phyloP scores from a whole-genome alignment of 2,329 filamentous ascomycete genomes.

The Pseudocercospora eumusae region DNA sequence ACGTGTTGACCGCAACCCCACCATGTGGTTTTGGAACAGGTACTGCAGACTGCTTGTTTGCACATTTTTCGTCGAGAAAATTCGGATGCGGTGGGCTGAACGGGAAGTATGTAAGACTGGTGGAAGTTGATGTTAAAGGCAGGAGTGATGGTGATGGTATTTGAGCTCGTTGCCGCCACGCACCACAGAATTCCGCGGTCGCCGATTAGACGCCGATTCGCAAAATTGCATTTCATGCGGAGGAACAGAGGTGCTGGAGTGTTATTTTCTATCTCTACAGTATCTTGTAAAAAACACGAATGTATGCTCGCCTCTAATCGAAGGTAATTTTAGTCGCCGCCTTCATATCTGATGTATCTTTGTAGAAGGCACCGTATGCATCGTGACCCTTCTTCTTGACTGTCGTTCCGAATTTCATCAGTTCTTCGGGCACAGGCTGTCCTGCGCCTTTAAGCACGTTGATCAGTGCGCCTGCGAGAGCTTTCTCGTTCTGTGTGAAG shows the following conservation, averaged over 20 bases:
- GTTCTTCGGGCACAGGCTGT: slow-evolving; percentile 83
- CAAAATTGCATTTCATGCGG: neutral
- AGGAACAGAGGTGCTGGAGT: neutral
- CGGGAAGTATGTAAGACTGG: neutral
- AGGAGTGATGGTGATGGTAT: neutral
- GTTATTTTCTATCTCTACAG: neutral
- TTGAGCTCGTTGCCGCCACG: neutral
- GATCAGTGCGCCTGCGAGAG: slow-evolving; percentile 84
- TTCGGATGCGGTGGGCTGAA: slow-evolving; percentile 1
- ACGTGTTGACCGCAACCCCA: slow-evolving; percentile 39
- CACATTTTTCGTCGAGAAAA: slow-evolving; percentile 57
- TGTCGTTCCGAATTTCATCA: slow-evolving; percentile 94
- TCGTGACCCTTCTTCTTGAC: slow-evolving; percentile 99
- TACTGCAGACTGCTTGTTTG: slow-evolving; percentile 62
- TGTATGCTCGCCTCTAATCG: slow-evolving; percentile 50
- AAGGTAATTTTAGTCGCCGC: slow-evolving; percentile 91
- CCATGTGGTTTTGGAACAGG: slow-evolving; percentile 50
- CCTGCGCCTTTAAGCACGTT: slow-evolving; percentile 94
- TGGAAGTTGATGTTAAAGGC: neutral
- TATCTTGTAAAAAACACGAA: neutral
- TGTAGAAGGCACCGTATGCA: slow-evolving; percentile 93
- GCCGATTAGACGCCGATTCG: slow-evolving; percentile 4
- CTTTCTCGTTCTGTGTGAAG: slow-evolving; percentile 94
- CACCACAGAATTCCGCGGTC: neutral
- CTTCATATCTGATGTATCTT: slow-evolving; percentile 80